Base-by-base conservation (phyloP, 163 green algal species). In the Chloromonas sp. region DNA sequence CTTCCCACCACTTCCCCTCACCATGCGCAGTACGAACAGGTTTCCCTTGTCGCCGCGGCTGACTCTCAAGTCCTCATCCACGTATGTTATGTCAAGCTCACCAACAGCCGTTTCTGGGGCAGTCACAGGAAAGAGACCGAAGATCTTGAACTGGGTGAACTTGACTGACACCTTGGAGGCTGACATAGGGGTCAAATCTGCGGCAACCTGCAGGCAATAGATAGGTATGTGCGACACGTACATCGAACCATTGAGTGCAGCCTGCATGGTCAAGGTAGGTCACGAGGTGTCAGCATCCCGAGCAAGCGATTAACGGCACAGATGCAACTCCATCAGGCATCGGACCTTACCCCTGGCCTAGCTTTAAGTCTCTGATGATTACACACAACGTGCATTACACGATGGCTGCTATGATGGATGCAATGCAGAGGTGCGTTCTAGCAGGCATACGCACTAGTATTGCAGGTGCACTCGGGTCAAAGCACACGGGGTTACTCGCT, bases 51-150 rank as follows among this genome's bases (percentile, higher is more conserved):
- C 92, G 1, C 96, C 95, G 2, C 95, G 84, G 76, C 89, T 94
- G n/a, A 98, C 88, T 0, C 95, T 87, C 77, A 98, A 82, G 1
- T 97, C 91, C 36, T 96, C 89, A 85, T 98, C 95, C 61, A 98
- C 82, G 84, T 95, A 98, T 0, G 95, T 98, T 0, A 95, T 88
- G 15, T 93, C 87, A 84, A 98, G 89, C 83, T 84, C 84, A 91
- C 91, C 94, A 14, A 80, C 84, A 0, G 94, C 94, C 2, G 82
- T 90, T 1, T 81, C 13, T 3, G 95, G 94, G 1, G 95, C 95
- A 60, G 86, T 94, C 71, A 98, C 84, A 57, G 91, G 87, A 59
- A 98, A 90, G 0, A 98, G 84, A 5, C 89, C 87, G 59, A 95
- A 86, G 2, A 98, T 91, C 80, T 94, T 94, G 88, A 98, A 98